A percentile compares a stretch with the other conserved stretches of the same genome.
Conservation (phyloP, 2,329 filamentous ascomycete species). For the Alternaria consortialis region DNA sequence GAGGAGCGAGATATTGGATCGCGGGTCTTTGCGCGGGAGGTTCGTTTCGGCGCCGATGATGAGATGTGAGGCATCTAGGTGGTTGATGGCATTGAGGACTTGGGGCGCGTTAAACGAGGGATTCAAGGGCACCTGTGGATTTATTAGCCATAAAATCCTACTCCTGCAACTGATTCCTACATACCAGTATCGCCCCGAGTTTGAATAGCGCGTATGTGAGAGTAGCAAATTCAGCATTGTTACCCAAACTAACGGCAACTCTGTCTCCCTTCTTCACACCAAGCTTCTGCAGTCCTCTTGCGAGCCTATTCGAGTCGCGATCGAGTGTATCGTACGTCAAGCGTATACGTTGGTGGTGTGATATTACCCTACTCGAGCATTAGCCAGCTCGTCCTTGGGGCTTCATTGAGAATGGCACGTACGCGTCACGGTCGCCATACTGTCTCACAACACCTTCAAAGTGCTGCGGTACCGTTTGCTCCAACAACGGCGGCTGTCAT, state of each 20-base stretch:
- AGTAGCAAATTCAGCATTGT: constrained; percentile 82
- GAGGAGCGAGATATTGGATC: constrained; percentile 67
- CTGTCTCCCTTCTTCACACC: constrained; percentile 84
- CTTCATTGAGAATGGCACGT: constrained; percentile 27
- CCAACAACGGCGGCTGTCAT: constrained; percentile 69
- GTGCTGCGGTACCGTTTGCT: constrained; percentile 75
- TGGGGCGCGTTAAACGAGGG: constrained; percentile 85
- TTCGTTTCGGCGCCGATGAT: constrained; percentile 90
- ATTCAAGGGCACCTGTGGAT: constrained; percentile 80
- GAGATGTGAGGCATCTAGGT: constrained; percentile 76
- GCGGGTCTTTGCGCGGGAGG: constrained; percentile 70
- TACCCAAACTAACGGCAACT: constrained; percentile 87
- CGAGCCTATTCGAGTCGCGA: constrained; percentile 76
- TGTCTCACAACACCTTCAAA: constrained; percentile 71
- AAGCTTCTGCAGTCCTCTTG: constrained; percentile 71
- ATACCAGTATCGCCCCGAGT: constrained; percentile 84
- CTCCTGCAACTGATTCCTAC: constrained; percentile 10
- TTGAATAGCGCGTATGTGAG: constrained; percentile 89
- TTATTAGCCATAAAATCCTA: background rate
- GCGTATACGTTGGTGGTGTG: constrained; percentile 67
- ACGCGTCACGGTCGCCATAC: constrained; percentile 72
- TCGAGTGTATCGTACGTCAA: constrained; percentile 82
- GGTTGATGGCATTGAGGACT: constrained; percentile 78
- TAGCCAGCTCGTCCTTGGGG: constrained; percentile 1
- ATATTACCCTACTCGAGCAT: constrained; percentile 60